Conservation (phyloP, 2,329 filamentous ascomycete species). For the Curvularia lunata region DNA sequence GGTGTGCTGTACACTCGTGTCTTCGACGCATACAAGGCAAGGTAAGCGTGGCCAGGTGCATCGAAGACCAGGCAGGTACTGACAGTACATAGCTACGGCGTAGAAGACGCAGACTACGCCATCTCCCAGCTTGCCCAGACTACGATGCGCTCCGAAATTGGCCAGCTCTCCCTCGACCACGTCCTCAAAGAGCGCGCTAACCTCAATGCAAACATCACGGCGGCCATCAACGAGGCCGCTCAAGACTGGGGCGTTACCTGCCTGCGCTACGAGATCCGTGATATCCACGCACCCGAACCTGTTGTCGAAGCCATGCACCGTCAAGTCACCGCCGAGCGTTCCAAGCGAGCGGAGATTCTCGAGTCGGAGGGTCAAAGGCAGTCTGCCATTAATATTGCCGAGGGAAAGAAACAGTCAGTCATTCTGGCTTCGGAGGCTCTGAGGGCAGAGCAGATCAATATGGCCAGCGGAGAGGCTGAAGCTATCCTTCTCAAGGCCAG, state of each 20-base stretch:
- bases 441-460: constrained; percentile 89
- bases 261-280: constrained; percentile 94
- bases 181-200: constrained; percentile 96
- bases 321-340: constrained; percentile 95
- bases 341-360: constrained; percentile 95
- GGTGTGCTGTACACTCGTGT: constrained; percentile 95
- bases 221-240: constrained; percentile 96
- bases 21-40: constrained; percentile 97
- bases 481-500: constrained; percentile 85
- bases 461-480: constrained; percentile 89
- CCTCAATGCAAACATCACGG: constrained; percentile 98
- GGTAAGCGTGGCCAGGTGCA: constrained; percentile 59
- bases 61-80: constrained; percentile 6
- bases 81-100: constrained; percentile 74
- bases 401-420: constrained; percentile 95
- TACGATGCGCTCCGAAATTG: constrained; percentile 98
- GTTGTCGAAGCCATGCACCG: constrained; percentile 98
- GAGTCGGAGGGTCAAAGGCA: constrained; percentile 97
- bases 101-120: constrained; percentile 98
- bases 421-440: constrained; percentile 94
- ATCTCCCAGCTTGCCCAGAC: constrained; percentile 98
- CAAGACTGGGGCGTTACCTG: constrained; percentile 97
- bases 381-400: constrained; percentile 97
- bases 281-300: constrained; percentile 92
- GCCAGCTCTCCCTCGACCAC: constrained; percentile 93